Percentiles rank a stretch among this genome's conserved stretches.
These are phyloP conservation scores for Manihot esculenta DNA, from an alignment of 441 rosid species.

Conservation along the genomic window DNA sequence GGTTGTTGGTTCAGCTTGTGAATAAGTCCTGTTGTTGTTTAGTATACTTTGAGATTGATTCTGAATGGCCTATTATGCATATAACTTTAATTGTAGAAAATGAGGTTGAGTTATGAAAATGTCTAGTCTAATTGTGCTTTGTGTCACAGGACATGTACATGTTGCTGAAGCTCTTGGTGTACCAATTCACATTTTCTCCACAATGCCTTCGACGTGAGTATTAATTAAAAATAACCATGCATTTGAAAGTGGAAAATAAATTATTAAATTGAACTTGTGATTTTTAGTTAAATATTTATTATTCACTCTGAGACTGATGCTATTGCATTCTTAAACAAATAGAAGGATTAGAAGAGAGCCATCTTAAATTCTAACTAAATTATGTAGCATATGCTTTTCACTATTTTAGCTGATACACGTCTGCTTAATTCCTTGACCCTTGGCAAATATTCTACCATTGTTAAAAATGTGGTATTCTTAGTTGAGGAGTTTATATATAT, in stretches of 20 bases:
- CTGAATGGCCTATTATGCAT: constrained; percentile 5
- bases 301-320: not conserved
- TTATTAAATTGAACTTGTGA: not conserved
- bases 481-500: too few relatives aligned
- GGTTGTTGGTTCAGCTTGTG: constrained; percentile 4
- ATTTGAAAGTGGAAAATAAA: constrained; percentile 18
- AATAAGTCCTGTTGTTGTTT: not conserved
- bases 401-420: not conserved
- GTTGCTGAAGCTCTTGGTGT: constrained; percentile 98
- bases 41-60: not conserved
- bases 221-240: constrained; percentile 21
- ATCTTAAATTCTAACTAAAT: not conserved
- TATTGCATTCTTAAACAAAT: not conserved
- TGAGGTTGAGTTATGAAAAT: not conserved
- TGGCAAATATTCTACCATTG: not conserved
- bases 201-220: constrained; percentile 99
- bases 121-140: constrained; percentile 20
- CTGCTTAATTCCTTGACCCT: not conserved
- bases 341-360: not conserved
- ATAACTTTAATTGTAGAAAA: not conserved
- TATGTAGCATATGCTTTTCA: not conserved
- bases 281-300: not conserved
- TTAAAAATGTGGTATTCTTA: not conserved
- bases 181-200: constrained; percentile 96
- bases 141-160: constrained; percentile 83